These are phyloP conservation scores for Ceratocystis papillata DNA, from an alignment of 2,329 filamentous ascomycete species.

Conservation along the genomic window DNA sequence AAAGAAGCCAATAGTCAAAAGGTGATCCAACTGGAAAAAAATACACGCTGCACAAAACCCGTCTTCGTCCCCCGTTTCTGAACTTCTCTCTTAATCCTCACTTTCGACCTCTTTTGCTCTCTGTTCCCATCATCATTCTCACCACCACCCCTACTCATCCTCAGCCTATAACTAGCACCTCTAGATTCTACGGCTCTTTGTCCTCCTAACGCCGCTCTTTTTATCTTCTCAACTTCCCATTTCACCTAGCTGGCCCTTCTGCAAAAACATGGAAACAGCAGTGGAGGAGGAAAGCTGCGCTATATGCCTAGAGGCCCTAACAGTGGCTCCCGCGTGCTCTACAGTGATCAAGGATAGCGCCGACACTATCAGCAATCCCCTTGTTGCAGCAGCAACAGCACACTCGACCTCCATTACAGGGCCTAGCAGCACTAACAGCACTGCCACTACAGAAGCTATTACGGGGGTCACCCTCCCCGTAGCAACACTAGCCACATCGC, in stretches of 20 bases:
- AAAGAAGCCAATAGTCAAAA: slow-evolving; percentile 14
- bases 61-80: not conserved
- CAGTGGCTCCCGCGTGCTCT: slow-evolving; percentile 3
- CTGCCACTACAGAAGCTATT: not conserved
- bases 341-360: slow-evolving; percentile 26
- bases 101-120: not conserved
- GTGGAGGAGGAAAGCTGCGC: slow-evolving; percentile 17
- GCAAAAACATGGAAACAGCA: slow-evolving; percentile 13
- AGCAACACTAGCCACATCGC: not conserved
- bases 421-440: not conserved
- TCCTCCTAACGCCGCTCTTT: not conserved
- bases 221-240: not conserved
- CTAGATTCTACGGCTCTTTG: not conserved
- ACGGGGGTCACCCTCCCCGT: not conserved
- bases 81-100: slow-evolving; percentile 11
- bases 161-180: not conserved
- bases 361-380: slow-evolving; percentile 27
- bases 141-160: not conserved
- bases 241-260: not conserved
- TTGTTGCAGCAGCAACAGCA: slow-evolving; percentile 23
- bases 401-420: slow-evolving; percentile 3
- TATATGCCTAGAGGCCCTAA: slow-evolving; percentile 18
- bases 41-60: slow-evolving; percentile 7
- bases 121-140: not conserved
- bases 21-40: slow-evolving; percentile 2